Base-by-base conservation (phyloP, 1,284 basidiomycete genomes). In the Tilletia horrida region DNA sequence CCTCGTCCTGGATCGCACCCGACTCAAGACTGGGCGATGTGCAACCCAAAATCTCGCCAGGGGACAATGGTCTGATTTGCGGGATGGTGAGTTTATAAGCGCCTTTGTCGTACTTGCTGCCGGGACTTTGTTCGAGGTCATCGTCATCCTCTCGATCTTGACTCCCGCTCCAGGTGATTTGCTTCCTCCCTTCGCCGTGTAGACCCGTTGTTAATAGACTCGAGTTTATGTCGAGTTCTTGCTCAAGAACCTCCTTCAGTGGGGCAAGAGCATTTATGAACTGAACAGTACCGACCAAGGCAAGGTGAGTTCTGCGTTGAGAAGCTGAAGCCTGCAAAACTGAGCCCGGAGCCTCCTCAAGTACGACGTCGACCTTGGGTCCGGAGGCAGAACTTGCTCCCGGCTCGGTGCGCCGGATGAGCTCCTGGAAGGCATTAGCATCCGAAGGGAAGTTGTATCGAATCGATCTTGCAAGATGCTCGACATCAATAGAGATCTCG, bases 1-100 rank as follows among this genome's bases (percentile, higher is more conserved):
- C 67, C 47, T 71, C 71, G 62, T 73, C 69, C 3, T n/a, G 35
- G 29, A 48, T 40, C 16, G 21, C 16, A 18, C 27, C 29, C 21
- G 59, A 3, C 7, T 4, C 91, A 87, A 73, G 85, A 61, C 86
- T 87, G 2, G 96, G 96, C 13, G 96, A 93, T 0, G 96, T 99
- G 80, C 96, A 99, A 14, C 96, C 96, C 3, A 99, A 84, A 47
- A 98, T 92, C 83, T 99, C 96, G 45, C 96, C 96, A 0, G 96
- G 95, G 25, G 91, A 93, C 18, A 99, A 86, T 42, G 96, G 96
- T 78, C 92, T 93, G 25, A 92, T 88, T 66, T 95, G 89, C 0
- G 96, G 96, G 64, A 98, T 90, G 0, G 75, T 80, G 61, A 79
- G 68, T 1, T 35, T 64, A 66, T 81, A 81, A 14, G 68, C 61